phyloP scores from a whole-genome alignment of 805 yeast genomes.

The Schizosaccharomyces japonicus region DNA sequence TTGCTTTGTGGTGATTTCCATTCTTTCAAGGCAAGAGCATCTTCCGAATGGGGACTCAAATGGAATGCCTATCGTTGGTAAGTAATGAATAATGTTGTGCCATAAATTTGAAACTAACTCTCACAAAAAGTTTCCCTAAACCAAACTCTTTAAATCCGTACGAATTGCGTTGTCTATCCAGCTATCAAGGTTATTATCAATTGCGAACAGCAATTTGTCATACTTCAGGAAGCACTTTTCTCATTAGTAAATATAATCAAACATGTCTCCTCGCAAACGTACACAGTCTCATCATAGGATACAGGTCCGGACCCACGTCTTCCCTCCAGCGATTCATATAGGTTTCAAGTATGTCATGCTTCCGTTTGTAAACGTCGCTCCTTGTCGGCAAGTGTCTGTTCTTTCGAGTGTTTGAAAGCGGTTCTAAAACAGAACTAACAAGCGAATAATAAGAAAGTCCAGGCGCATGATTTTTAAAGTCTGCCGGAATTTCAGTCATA shows the following conservation, averaged over 20 bases:
- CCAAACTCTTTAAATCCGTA: slow-evolving; percentile 42
- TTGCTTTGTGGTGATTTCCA: slow-evolving; percentile 20
- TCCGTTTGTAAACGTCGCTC: background rate
- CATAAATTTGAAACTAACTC: slow-evolving; percentile 6
- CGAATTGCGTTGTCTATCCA: slow-evolving; percentile 29
- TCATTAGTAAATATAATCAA: slow-evolving; percentile 1
- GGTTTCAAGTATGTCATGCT: slow-evolving; percentile 13
- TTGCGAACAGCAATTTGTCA: background rate
- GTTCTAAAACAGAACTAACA: background rate
- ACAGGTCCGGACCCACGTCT: slow-evolving; percentile 37
- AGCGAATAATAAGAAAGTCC: background rate
- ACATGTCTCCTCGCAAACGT: slow-evolving; percentile 2
- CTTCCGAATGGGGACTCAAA: slow-evolving; percentile 35
- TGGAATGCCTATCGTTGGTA: slow-evolving; percentile 16
- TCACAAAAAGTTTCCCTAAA: slow-evolving; percentile 27
- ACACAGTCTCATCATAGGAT: slow-evolving; percentile 37
- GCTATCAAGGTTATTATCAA: slow-evolving; percentile 42
- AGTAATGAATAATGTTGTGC: background rate
- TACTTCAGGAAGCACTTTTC: slow-evolving; percentile 7
- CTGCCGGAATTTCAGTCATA: too few species aligned
- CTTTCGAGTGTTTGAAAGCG: background rate
- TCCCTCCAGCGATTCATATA: slow-evolving; percentile 30
- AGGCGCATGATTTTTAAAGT: slow-evolving; percentile 1
- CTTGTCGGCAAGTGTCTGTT: background rate
- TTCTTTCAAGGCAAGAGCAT: slow-evolving; percentile 26